Base-by-base conservation (phyloP, 495 filamentous ascomycete species). In the Aspergillus kassunensis region DNA sequence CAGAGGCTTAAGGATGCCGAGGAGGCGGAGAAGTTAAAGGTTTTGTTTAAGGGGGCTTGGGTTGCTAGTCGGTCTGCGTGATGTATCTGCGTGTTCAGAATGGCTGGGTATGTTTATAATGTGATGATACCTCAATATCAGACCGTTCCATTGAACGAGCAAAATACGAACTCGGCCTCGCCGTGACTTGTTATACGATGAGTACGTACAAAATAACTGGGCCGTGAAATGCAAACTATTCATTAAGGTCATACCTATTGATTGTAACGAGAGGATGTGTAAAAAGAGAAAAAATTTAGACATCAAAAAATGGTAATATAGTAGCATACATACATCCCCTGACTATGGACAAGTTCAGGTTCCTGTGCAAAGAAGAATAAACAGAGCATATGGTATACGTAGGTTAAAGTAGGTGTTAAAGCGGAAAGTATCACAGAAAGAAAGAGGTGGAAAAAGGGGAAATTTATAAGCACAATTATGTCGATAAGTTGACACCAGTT, bases 1-100 rank as follows among this genome's bases (percentile, higher is more conserved):
- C 86, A 89, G 76, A 80, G 88, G 67, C 55, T 96, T 45, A 81
- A 83, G 67, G 87, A 95, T 67, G 80, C 85, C 51, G 70, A 68
- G 47, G 79, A 83, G 51, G 88, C 85, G 7, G 80, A 76, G 57
- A 81, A 82, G 64, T 68, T 89, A 53, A 67, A 76, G 40, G 68
- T 61, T n/a, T 63, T 83, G 33, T 97, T 96, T 58, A 85, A 77
- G 66, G 72, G 65, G 44, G 85, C 87, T 30, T 92, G 87, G 86
- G 68, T 69, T 56, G 67, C 70, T 34, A 62, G 50, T 52, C 57
- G 53, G 47, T 50, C 29, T 24, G 29, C 31, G 46, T 30, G n/a
- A n/a, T n/a, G n/a, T n/a, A n/a, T n/a, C n/a, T n/a, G n/a, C n/a
- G n/a, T n/a, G n/a, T n/a, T n/a, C n/a, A n/a, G n/a, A n/a, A n/a